Conservation (phyloP, 2,329 filamentous ascomycete species). For the Fulvia fulva region DNA sequence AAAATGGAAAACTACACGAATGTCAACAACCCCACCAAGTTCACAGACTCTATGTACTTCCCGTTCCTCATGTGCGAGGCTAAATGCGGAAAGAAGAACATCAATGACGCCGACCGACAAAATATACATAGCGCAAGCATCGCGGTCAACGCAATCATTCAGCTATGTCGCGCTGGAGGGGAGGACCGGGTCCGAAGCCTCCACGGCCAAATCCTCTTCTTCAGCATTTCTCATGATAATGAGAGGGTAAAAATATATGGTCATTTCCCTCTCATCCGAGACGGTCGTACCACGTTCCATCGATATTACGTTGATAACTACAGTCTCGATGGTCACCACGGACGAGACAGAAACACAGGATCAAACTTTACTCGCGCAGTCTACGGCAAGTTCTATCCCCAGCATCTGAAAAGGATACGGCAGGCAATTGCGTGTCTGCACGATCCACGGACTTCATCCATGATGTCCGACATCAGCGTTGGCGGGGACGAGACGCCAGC, state of each 20-base stretch:
- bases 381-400: conserved; percentile 2
- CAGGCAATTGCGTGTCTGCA: conserved; percentile 9
- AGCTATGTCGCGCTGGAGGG: conserved; percentile 9
- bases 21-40: conserved; percentile 6
- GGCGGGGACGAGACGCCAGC: conserved; percentile 6
- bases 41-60: conserved; percentile 13
- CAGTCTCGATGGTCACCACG: conserved; percentile 7
- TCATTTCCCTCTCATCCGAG: conserved; percentile 9
- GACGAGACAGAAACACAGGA: conserved; percentile 8
- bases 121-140: conserved; percentile 20
- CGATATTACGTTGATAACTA: conserved; percentile 9
- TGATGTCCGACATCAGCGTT: conserved; percentile 7
- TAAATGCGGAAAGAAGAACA: conserved; percentile 9
- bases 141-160: conserved; percentile 16
- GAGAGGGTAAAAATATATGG: conserved; percentile 13
- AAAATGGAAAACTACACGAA: conserved; percentile 10
- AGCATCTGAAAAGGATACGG: conserved; percentile 11
- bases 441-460: conserved; percentile 3
- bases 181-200: not conserved
- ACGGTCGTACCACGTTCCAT: conserved; percentile 8
- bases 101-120: conserved; percentile 19
- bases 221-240: conserved; percentile 14
- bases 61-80: conserved; percentile 17
- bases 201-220: conserved; percentile 10
- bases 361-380: conserved; percentile 12